Base-by-base conservation (phyloP, 2,329 filamentous ascomycete genomes). In the Emmonsia crescens region DNA sequence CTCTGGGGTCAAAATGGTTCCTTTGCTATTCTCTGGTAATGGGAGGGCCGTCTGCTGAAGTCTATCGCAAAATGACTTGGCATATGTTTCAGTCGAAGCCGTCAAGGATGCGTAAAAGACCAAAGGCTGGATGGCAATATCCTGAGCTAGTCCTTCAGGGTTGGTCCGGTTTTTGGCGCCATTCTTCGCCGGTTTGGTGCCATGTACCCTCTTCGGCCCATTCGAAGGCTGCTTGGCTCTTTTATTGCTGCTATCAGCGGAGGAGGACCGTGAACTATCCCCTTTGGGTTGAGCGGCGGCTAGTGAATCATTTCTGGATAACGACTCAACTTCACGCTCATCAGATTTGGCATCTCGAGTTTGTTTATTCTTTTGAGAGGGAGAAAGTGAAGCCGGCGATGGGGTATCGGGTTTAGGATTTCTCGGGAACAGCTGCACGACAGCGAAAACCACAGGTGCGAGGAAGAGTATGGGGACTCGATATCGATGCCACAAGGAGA, bases 61-160 rank as follows among this genome's bases (percentile, higher is more conserved):
- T 1, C 77, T 74, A 62, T 83, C 78, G n/a, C 80, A 76, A 57
- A 94, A 84, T 1, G 81, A 77, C 29, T 84, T 81, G 1, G 89
- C 88, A 62, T 86, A 84, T 68, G 84, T 86, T 71, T 93, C 87
- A 0, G 92, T 96, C 38, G 85, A 89, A 2, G 87, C 90, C 2
- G 90, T 95, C 61, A 97, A 79, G 0, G 92, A 96, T 1, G 91
- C 93, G 77, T 89, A 97, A 78, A 96, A 97, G 38, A 96, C 76
- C 19, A 96, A 75, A 2, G 89, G 83, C 71, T 93, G 88, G 48
- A 77, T 73, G 49, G 36, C 54, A 19, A 59, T 56, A 14, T 60
- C 44, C 44, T 60, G 49, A 1, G 31, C 16, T 12, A 48, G 2
- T 27, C 44, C 42, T 14, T 16, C 24, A 12, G 12, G n/a, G 2